Evolutionary conservation across 805 yeast genomes (phyloP).

Genomic region (Starmera quercuum): DNA sequence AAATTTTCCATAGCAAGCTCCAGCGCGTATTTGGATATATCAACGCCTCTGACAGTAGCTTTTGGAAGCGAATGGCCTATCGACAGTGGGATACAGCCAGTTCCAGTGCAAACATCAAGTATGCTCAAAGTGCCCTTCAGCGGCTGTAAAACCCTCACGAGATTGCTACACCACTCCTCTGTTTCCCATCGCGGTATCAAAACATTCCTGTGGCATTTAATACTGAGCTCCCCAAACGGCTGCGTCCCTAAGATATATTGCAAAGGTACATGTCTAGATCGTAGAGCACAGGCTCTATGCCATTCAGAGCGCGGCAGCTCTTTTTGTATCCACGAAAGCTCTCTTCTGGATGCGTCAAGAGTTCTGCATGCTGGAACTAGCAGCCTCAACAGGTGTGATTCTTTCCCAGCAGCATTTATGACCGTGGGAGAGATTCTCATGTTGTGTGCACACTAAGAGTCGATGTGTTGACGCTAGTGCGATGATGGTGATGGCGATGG

Average conservation of each 20-base stretch:
- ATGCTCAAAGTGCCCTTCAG: slow-evolving; percentile 17
- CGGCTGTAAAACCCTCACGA: slow-evolving; percentile 21
- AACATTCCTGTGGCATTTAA: slow-evolving; percentile 56
- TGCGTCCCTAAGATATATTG: slow-evolving; percentile 83
- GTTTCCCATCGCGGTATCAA: slow-evolving; percentile 94
- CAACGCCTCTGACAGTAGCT: slow-evolving; percentile 38
- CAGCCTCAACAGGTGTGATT: slow-evolving; percentile 7
- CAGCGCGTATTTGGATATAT: slow-evolving; percentile 48
- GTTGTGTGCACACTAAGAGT: too few species aligned
- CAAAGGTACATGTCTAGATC: slow-evolving; percentile 58
- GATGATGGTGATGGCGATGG: too few species aligned
- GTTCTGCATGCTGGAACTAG: slow-evolving; percentile 14
- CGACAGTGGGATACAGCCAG: slow-evolving; percentile 76
- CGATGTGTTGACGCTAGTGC: too few species aligned
- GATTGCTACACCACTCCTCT: slow-evolving; percentile 71
- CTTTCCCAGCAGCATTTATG: slow-evolving; percentile 2
- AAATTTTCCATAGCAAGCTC: slow-evolving; percentile 41
- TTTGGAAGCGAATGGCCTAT: slow-evolving; percentile 26
- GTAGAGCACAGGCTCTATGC: slow-evolving; percentile 41
- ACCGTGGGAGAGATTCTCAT: slow-evolving; percentile 10
- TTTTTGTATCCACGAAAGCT: slow-evolving; percentile 54
- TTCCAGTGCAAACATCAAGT: slow-evolving; percentile 77
- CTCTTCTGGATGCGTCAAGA: slow-evolving; percentile 38
- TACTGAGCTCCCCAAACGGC: slow-evolving; percentile 71
- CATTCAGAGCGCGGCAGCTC: slow-evolving; percentile 45